A percentile compares a stretch with the other conserved stretches of the same genome.
phyloP scores from a whole-genome alignment of 805 yeast species.

The Priceomyces medius region DNA sequence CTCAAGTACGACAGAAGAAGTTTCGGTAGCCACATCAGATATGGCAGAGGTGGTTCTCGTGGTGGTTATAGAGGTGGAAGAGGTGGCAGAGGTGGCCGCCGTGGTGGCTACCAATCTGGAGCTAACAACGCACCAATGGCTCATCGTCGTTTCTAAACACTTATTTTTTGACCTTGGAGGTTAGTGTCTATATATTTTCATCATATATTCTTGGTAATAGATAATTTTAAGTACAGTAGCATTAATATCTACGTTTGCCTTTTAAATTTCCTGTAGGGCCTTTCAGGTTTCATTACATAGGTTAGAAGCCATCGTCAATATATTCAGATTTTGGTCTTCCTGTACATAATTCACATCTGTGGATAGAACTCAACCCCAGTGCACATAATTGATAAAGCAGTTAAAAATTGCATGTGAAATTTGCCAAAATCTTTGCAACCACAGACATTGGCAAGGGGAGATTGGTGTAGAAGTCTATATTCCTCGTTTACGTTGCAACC shows the following conservation, averaged over 20 bases:
- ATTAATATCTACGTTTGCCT: too few relatives aligned
- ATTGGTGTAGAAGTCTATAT: too few relatives aligned
- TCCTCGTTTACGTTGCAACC: too few relatives aligned
- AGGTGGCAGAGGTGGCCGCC: conserved; percentile 50
- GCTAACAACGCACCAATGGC: conserved; percentile 49
- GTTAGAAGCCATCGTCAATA: too few relatives aligned
- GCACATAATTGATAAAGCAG: not conserved
- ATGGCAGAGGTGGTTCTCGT: conserved; percentile 57
- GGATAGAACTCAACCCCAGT: too few relatives aligned
- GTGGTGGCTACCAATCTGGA: conserved; percentile 40
- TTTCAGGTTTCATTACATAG: too few relatives aligned
- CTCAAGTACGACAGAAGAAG: conserved; percentile 63
- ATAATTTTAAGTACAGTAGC: too few relatives aligned
- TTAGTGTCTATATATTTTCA: not conserved
- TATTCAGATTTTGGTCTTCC: too few relatives aligned
- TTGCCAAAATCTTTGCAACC: conserved; percentile 1
- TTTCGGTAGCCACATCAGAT: conserved; percentile 58
- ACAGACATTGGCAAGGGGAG: not conserved
- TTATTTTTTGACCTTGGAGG: not conserved
- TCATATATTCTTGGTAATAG: not conserved
- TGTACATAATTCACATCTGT: too few relatives aligned
- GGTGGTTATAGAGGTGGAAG: conserved; percentile 53
- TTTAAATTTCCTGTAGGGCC: too few relatives aligned
- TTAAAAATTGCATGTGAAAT: conserved; percentile 2
- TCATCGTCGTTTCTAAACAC: conserved; percentile 39